Evolutionary conservation across 2,329 filamentous ascomycete species (phyloP).

Genomic region (Byssothecium circinans): DNA sequence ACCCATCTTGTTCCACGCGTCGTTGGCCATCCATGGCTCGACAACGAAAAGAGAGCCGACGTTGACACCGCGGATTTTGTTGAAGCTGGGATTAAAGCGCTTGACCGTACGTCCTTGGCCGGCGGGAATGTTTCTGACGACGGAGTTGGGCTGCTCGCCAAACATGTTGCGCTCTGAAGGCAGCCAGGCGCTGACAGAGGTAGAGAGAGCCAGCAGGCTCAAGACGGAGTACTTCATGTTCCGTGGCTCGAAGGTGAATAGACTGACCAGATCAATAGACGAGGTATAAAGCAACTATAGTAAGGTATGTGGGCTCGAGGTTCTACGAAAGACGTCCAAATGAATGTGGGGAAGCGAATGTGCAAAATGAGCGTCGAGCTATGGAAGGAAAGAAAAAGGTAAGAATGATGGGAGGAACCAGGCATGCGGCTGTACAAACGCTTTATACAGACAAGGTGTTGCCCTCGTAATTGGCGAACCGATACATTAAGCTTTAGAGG

Average conservation of each 20-base stretch:
- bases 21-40: constrained; percentile 57
- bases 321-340: neutral
- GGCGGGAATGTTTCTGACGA: constrained; percentile 6
- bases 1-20: constrained; percentile 53
- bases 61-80: constrained; percentile 57
- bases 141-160: constrained; percentile 11
- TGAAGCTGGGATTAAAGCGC: constrained; percentile 6
- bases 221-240: constrained; percentile 13
- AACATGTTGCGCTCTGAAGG: constrained; percentile 19
- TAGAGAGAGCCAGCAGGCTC: constrained; percentile 12
- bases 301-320: neutral
- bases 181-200: constrained; percentile 22
- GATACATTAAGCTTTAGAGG: constrained; percentile 2
- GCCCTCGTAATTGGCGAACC: neutral
- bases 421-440: neutral
- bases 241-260: neutral
- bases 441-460: constrained; percentile 5
- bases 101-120: constrained; percentile 19
- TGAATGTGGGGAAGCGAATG: constrained; percentile 2
- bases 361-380: constrained; percentile 3
- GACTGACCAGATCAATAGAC: neutral
- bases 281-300: neutral
- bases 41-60: constrained; percentile 56
- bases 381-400: neutral
- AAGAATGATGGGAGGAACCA: neutral